A percentile compares a stretch with the other conserved stretches of the same genome.
Evolutionary conservation across 257 asterid genomes (phyloP).

Genomic region (Scutellaria barbata): DNA sequence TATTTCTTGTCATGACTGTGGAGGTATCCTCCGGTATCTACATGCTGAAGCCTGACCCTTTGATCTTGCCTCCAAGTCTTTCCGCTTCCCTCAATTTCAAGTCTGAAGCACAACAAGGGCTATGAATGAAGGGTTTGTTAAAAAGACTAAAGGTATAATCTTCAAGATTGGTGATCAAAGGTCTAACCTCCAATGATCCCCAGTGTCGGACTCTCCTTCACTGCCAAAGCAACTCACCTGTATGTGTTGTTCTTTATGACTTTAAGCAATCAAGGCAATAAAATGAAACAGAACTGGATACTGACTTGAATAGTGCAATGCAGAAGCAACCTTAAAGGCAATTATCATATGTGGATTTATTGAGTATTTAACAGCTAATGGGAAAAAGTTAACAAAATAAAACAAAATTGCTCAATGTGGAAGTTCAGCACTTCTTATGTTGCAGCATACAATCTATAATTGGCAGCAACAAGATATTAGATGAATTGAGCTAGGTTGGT

Average conservation of each 20-base stretch:
- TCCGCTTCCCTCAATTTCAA: slow-evolving; percentile 94
- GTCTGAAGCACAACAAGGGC: slow-evolving; percentile 45
- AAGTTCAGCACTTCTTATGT: slow-evolving; percentile 12
- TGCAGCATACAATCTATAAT: background rate
- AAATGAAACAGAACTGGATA: background rate
- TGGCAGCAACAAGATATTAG: background rate
- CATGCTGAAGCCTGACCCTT: slow-evolving; percentile 83
- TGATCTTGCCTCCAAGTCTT: slow-evolving; percentile 99
- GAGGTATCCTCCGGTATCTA: slow-evolving; percentile 88
- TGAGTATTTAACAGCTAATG: background rate
- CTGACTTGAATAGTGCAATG: slow-evolving; percentile 1
- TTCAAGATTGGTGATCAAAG: background rate
- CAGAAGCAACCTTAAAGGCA: background rate
- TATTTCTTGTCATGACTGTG: slow-evolving; percentile 99
- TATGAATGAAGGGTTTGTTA: background rate
- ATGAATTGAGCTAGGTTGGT: background rate
- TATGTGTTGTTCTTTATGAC: slow-evolving; percentile 18
- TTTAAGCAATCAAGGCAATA: slow-evolving; percentile 26
- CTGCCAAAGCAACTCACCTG: slow-evolving; percentile 98
- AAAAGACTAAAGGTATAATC: background rate
- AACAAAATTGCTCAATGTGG: background rate
- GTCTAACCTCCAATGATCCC: slow-evolving; percentile 88
- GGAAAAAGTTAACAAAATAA: background rate
- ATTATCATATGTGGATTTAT: slow-evolving; percentile 15
- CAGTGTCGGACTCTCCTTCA: slow-evolving; percentile 87